Evolutionary conservation across 2,329 filamentous ascomycete genomes (phyloP).

Genomic region (Capronia coronata): DNA sequence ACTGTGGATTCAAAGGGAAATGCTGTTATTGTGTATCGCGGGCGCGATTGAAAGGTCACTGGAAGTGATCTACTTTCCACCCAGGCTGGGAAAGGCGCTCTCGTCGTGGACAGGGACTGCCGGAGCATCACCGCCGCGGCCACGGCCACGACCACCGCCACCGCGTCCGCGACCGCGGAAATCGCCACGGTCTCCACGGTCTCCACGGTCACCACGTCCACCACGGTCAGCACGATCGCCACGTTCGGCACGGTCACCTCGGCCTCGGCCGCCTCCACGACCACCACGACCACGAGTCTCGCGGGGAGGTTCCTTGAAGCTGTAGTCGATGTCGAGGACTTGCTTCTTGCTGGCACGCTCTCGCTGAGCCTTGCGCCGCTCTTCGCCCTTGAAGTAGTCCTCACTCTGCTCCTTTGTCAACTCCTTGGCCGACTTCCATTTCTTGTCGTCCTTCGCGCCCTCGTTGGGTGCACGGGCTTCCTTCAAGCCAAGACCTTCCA

Average conservation of each 20-base stretch:
- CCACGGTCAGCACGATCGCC: slow-evolving; percentile 27
- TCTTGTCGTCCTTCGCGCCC: slow-evolving; percentile 72
- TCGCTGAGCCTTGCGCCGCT: slow-evolving; percentile 76
- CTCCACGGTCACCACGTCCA: slow-evolving; percentile 36
- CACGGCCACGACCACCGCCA: slow-evolving; percentile 39
- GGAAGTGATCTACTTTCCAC: slow-evolving; percentile 23
- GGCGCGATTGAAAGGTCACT: background rate
- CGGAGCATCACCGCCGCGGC: slow-evolving; percentile 28
- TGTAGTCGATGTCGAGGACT: slow-evolving; percentile 79
- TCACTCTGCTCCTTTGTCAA: slow-evolving; percentile 53
- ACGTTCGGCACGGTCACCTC: slow-evolving; percentile 32
- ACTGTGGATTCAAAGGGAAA: slow-evolving; percentile 9
- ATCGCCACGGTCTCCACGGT: slow-evolving; percentile 33
- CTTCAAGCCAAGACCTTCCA: slow-evolving; percentile 55
- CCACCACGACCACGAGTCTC: slow-evolving; percentile 41
- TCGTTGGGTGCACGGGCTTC: slow-evolving; percentile 88
- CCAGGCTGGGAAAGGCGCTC: slow-evolving; percentile 28
- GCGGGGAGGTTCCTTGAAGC: slow-evolving; percentile 64
- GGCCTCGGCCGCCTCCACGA: slow-evolving; percentile 45
- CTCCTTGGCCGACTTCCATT: slow-evolving; percentile 39
- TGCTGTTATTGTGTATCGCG: slow-evolving; percentile 2
- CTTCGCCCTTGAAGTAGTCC: slow-evolving; percentile 68
- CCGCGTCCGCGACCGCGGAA: slow-evolving; percentile 19
- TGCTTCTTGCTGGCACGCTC: slow-evolving; percentile 82
- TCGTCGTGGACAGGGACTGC: slow-evolving; percentile 27